A percentile compares a stretch with the other conserved stretches of the same genome.
These are phyloP conservation scores for Epichloe sibirici DNA, from an alignment of 2,329 filamentous ascomycete species.

Conservation along the genomic window DNA sequence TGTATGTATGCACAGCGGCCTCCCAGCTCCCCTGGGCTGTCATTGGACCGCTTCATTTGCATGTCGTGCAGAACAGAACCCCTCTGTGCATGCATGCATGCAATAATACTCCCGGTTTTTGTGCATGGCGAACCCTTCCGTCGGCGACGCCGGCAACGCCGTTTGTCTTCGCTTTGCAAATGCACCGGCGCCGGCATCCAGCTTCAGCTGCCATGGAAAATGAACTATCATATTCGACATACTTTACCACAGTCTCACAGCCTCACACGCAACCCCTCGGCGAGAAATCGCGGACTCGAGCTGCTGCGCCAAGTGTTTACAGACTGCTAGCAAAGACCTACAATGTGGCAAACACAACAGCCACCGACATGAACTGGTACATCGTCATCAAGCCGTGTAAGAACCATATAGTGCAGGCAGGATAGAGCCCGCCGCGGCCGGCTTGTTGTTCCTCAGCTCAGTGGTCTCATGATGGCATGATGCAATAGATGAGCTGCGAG, in stretches of 20 bases:
- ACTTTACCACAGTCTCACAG: background rate
- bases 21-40: too few relatives aligned
- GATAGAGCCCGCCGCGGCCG: too few relatives aligned
- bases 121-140: background rate
- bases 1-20: too few relatives aligned
- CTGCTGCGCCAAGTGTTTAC: background rate
- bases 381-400: background rate
- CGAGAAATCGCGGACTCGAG: background rate
- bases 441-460: background rate
- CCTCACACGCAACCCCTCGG: background rate
- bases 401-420: background rate
- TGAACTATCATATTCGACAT: background rate
- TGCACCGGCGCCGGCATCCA: background rate
- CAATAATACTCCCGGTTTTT: too few relatives aligned
- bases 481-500: background rate
- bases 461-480: conserved; percentile 2
- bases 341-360: conserved; percentile 1
- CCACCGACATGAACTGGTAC: background rate
- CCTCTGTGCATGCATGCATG: too few relatives aligned
- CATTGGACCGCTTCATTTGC: too few relatives aligned
- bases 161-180: background rate
- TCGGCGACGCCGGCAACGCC: background rate
- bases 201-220: background rate
- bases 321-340: background rate
- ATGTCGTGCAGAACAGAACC: too few relatives aligned